Evolutionary conservation across 768 basidiomycete genomes (phyloP), one percentile per base, ranked within the genome.

Genomic region (Boletus pseudo-olivaceus): DNA sequence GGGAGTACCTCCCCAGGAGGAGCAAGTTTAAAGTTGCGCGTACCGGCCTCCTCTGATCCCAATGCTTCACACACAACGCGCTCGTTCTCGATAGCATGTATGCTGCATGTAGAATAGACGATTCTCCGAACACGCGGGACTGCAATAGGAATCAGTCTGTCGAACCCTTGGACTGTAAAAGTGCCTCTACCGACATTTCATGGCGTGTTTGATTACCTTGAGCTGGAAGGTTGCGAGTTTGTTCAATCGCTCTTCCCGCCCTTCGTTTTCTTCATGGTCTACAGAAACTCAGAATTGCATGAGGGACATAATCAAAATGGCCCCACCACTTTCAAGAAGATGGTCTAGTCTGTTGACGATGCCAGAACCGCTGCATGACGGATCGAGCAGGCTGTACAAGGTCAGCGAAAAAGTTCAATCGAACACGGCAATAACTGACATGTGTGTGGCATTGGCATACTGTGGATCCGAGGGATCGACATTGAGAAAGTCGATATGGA

Each of bases 21-120:
- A 5, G 93, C 95, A 11, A 98, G 80, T 29, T 57, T 67, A 75
- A 96, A 98, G 3, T 73, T 71, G 27, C 76, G 78, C 32, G 63
- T 65, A 32, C 65, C 63, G 20, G 90, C 90, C 67, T 93, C 90
- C 9, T 84, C 78, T 27, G 87, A 88, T 51, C 74, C 74, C 42
- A 98, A 77, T 4, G 87, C 87, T 50, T 82, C 76, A 7, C 81
- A 75, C 9, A 98, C 90, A 52, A 98, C 97, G 54, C 84, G 84
- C 68, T 99, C 97, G 70, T 99, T 95, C 67, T 99, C 97, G 39
- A 80, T 81, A 14, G 89, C 82, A 70, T 98, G 88, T 44, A 97
- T 77, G 58, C 93, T 97, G 67, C 96, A 99, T n/a, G 97, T 99
- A 23, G 95, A 98, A 71, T 99, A 98, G 27, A 94, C 94, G 62